These are phyloP conservation scores for Penicillium sp. DNA, from an alignment of 2,329 filamentous ascomycete genomes.

Conservation along the genomic window DNA sequence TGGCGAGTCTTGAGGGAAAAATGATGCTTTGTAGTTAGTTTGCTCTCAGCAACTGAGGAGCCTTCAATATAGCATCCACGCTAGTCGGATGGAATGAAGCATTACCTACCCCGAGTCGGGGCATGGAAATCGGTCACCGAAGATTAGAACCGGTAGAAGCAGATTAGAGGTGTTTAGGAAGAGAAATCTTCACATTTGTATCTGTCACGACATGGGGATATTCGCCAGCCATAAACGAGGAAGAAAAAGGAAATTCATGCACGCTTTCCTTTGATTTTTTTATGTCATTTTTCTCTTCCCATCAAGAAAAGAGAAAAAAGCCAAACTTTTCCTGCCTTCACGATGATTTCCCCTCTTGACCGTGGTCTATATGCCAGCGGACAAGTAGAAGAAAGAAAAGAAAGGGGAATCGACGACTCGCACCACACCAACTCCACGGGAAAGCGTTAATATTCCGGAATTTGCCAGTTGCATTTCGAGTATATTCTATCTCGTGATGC, in stretches of 20 bases:
- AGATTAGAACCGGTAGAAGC: slow-evolving; percentile 5
- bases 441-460: slow-evolving; percentile 39
- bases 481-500: slow-evolving; percentile 37
- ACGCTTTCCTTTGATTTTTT: slow-evolving; percentile 39
- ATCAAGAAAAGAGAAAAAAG: slow-evolving; percentile 28
- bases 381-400: slow-evolving; percentile 31
- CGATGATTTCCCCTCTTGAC: slow-evolving; percentile 25
- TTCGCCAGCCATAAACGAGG: slow-evolving; percentile 42
- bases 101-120: neutral
- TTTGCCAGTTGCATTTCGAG: slow-evolving; percentile 40
- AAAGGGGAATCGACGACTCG: slow-evolving; percentile 35
- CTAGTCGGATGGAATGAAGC: neutral
- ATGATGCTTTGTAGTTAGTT: slow-evolving; percentile 2
- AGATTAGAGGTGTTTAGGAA: slow-evolving; percentile 27
- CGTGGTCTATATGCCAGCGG: slow-evolving; percentile 3
- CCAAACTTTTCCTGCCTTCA: slow-evolving; percentile 33
- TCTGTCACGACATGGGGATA: slow-evolving; percentile 43
- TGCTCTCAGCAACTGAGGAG: neutral
- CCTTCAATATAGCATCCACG: neutral
- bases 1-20: slow-evolving; percentile 58
- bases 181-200: slow-evolving; percentile 42
- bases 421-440: slow-evolving; percentile 41
- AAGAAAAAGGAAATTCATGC: slow-evolving; percentile 45
- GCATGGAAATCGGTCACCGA: neutral
- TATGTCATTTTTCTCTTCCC: slow-evolving; percentile 27